Evolutionary conservation across 257 asterid species (phyloP), one percentile per base, ranked within the genome.

Genomic region (Lycium ferocissimum): DNA sequence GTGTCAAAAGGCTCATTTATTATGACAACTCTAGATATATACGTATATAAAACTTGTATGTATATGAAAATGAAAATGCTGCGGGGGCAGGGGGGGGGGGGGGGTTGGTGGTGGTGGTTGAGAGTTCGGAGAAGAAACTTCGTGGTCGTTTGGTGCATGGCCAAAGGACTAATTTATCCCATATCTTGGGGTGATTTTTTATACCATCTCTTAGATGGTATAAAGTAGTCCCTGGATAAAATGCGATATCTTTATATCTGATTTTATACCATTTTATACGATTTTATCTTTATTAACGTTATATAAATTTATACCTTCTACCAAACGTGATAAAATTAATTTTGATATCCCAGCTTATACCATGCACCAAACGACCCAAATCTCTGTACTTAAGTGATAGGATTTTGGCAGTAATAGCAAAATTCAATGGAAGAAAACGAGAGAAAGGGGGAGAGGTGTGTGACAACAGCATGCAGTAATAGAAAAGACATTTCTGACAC

Each of bases 401-500:
- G 22, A 18, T n/a, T 81, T 81, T 81, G 84, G 70, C 43, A 38
- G 58, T 6, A 14, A n/a, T 37, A 65, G 69, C 18, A 43, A 37
- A n/a, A 12, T 14, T 26, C 15, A 18, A 6, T 35, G 40, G 35
- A 22, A 37, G n/a, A 73, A 57, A 51, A 8, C 20, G 33, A 49
- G 71, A 22, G 49, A 26, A 37, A 47, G 4, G 40, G 20, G 58
- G 10, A 7, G 66, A 56, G 59, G 63, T 72, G 35, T 54, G 84
- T 11, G 71, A 43, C 59, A 43, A 59, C n/a, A 56, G 69, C 85
- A 83, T 86, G 86, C 69, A 69, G 12, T 9, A 20, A 35, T 67
- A 66, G 54, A 9, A 73, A 71, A 84, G 66, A 67, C 86, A 76
- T 76, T 79, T 54, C 80, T 82, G 85, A 88, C 91, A 86, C 91